Evolutionary conservation across 768 basidiomycete genomes (phyloP), one percentile per base, ranked within the genome.

Genomic region (Trametes sanguinea): DNA sequence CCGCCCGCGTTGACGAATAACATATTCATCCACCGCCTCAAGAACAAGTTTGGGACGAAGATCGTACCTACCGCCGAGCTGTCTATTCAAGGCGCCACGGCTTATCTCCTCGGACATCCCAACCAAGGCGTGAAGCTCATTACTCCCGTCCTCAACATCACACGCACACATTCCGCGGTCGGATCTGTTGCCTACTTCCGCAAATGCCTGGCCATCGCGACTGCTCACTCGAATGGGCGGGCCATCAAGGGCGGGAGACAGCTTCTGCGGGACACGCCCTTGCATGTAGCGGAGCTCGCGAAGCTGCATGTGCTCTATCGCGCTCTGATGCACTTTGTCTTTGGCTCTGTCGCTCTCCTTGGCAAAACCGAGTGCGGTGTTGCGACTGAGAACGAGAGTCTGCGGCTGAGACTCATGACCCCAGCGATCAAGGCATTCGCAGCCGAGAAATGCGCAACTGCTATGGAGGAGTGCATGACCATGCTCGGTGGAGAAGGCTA

Each of bases 21-120:
- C 29, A 84, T 93, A 56, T 76, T 79, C 65, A 74, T 89, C 2
- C 90, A 93, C 72, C 80, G 89, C 13, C 78, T 92, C 48, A 93
- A 93, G 76, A 81, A 88, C 71, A 92, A 92, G 73, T 78, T 91
- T 35, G 90, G 91, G 3, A 92, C 91, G 0, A 83, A 86, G 58
- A 77, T 83, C 22, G 74, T 92, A 17, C 90, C 90, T 1, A 92
- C 90, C 2, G 90, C 89, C 0, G 90, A 92, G 72, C 81, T 91
- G 45, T 82, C 81, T 16, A 76, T 92, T 16, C 76, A 84, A 57
- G 78, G 77, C 37, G 73, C 88, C 0, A 79, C 83, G 54, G 90
- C 78, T 0, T 88, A 87, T 71, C 83, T 87, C 46, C 74, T 92
- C 45, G 88, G 90, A 2, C 62, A 72, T 1, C 71, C 78, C 17